phyloP scores from a whole-genome alignment of 2,329 filamentous ascomycete species.

The Paecilomyces sp. region DNA sequence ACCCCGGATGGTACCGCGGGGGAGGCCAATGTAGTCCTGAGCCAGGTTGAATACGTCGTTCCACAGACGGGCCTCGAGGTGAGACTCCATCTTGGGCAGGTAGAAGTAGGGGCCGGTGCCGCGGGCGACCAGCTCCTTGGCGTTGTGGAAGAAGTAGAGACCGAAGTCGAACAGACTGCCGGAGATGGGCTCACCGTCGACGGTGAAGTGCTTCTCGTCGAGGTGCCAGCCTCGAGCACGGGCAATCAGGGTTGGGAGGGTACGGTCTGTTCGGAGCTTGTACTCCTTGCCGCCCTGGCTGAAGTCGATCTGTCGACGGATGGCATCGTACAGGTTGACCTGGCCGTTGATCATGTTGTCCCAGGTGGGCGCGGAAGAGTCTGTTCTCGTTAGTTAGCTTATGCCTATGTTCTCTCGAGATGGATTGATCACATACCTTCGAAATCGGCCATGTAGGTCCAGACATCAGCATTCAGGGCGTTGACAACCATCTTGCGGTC shows the following conservation, averaged over 20 bases:
- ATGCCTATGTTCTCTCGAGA: too few relatives aligned
- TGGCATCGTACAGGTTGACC: conserved; percentile 94
- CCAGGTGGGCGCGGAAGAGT: conserved; percentile 94
- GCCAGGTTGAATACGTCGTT: conserved; percentile 96
- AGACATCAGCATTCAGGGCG: conserved; percentile 89
- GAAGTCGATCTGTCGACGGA: conserved; percentile 91
- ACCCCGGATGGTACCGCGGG: conserved; percentile 83
- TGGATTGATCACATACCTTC: conserved; percentile 59
- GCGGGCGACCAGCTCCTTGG: conserved; percentile 73
- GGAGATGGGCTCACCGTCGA: conserved; percentile 91
- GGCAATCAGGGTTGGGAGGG: conserved; percentile 82
- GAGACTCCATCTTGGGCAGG: conserved; percentile 95
- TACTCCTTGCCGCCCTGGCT: conserved; percentile 94
- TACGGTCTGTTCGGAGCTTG: conserved; percentile 87
- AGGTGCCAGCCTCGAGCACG: conserved; percentile 96
- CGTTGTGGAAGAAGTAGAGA: conserved; percentile 99
- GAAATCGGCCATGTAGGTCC: conserved; percentile 99
- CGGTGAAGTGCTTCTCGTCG: conserved; percentile 95
- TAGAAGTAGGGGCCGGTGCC: conserved; percentile 96
- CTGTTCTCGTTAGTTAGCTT: conserved; percentile 38
- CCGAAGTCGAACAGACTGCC: conserved; percentile 94
- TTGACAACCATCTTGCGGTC: conserved; percentile 99
- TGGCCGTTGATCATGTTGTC: conserved; percentile 99
- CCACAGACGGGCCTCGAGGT: conserved; percentile 95
- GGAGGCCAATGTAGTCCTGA: conserved; percentile 87